Percentiles rank a stretch among this genome's conserved stretches.
phyloP scores from a whole-genome alignment of 1,284 basidiomycete species.

The Boletus smithii region DNA sequence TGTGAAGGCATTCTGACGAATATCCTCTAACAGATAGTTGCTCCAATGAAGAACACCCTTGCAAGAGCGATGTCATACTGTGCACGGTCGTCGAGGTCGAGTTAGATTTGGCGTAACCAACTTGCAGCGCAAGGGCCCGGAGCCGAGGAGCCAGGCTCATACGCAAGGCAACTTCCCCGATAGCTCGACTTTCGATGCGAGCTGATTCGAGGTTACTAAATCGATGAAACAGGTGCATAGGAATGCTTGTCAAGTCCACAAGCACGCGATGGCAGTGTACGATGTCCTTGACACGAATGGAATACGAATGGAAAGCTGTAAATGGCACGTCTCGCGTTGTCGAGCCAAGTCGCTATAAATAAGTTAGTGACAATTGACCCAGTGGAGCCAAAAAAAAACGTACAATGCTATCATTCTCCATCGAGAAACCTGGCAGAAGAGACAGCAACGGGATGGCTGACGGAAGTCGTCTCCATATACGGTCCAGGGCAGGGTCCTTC shows the following conservation, averaged over 20 bases:
- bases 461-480: constrained; percentile 47
- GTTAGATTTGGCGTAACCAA: constrained; percentile 33
- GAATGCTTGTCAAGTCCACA: constrained; percentile 24
- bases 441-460: constrained; percentile 46
- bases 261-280: constrained; percentile 35
- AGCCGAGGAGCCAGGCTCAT: constrained; percentile 39
- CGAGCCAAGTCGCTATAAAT: constrained; percentile 16
- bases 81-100: constrained; percentile 13
- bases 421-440: constrained; percentile 38
- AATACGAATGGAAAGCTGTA: constrained; percentile 41
- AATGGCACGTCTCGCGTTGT: constrained; percentile 19
- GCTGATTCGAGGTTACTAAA: constrained; percentile 40
- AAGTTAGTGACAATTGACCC: background rate
- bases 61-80: constrained; percentile 32
- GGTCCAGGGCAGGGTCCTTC: constrained; percentile 55
- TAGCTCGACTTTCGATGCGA: constrained; percentile 38
- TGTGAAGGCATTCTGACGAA: constrained; percentile 38
- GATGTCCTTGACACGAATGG: constrained; percentile 46
- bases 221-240: constrained; percentile 24
- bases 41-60: constrained; percentile 34
- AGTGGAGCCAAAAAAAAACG: background rate
- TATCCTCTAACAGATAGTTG: constrained; percentile 47
- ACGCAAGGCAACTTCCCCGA: constrained; percentile 30
- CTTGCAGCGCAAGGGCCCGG: constrained; percentile 40
- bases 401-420: constrained; percentile 13